These are phyloP conservation scores for Phytophthora citricola DNA, from an alignment of 352 stramenopile species.

Conservation along the genomic window DNA sequence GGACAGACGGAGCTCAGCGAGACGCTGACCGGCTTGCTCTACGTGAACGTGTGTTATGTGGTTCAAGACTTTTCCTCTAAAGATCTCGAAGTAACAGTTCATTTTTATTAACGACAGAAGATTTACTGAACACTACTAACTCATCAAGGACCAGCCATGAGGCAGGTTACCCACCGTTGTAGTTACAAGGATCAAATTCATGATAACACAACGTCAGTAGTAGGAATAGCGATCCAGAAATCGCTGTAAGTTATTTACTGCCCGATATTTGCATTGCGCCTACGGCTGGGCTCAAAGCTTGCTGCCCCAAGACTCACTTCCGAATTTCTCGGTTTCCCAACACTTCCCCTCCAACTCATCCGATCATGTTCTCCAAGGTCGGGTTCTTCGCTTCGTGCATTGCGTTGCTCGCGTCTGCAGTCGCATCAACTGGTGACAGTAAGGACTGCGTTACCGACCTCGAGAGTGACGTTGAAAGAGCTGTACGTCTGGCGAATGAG, in stretches of 20 bases:
- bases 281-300: neutral
- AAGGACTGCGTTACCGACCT: constrained; percentile 16
- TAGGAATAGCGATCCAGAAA: too few relatives aligned
- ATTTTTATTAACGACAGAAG: constrained; percentile 10
- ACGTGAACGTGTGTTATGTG: constrained; percentile 43
- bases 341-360: constrained; percentile 2
- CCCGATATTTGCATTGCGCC: too few relatives aligned
- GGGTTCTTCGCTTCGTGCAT: constrained; percentile 12
- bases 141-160: neutral
- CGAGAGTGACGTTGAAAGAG: constrained; percentile 26
- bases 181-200: too few relatives aligned
- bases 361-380: constrained; percentile 22
- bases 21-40: constrained; percentile 28
- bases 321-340: neutral
- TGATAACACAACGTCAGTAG: too few relatives aligned
- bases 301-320: constrained; percentile 19
- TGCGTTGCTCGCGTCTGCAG: constrained; percentile 12
- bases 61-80: constrained; percentile 48
- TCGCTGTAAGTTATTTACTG: too few relatives aligned
- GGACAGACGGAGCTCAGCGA: constrained; percentile 19
- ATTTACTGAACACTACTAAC: constrained; percentile 19
- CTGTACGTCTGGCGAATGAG: constrained; percentile 36
- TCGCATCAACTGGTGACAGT: neutral
- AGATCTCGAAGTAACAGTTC: constrained; percentile 4
- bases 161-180: neutral